Percentiles rank a stretch among this genome's conserved stretches.
phyloP scores from a whole-genome alignment of 2,329 filamentous ascomycete genomes.

The Hirsutella minnesotensis region DNA sequence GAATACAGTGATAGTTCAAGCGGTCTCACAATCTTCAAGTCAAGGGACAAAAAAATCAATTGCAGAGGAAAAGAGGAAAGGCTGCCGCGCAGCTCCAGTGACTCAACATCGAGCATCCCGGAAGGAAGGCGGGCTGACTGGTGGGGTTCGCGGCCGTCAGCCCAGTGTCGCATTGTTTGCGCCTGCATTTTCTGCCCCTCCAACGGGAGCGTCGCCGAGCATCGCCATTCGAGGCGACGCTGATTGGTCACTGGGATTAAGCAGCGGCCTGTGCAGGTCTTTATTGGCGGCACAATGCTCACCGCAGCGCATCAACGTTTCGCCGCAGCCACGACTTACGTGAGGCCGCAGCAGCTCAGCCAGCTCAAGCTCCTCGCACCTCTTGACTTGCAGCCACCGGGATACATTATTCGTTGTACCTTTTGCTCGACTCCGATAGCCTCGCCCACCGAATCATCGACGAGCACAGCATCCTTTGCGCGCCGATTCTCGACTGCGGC shows the following conservation, averaged over 20 bases:
- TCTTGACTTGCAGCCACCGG: background rate
- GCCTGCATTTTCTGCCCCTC: no score
- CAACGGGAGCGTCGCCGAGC: background rate
- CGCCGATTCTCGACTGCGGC: no score
- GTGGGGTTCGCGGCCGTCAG: conserved; percentile 5
- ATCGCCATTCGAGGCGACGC: background rate
- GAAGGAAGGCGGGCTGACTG: conserved; percentile 3
- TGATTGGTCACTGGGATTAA: conserved; percentile 1
- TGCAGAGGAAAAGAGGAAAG: no score
- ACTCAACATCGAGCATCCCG: conserved; percentile 4
- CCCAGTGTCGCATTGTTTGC: background rate
- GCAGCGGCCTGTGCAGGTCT: background rate
- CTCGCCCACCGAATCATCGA: no score
- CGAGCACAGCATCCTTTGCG: no score
- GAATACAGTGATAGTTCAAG: no score
- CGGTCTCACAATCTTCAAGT: no score
- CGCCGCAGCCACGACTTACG: background rate
- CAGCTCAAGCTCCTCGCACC: background rate
- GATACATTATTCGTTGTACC: no score
- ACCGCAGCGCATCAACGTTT: conserved; percentile 1
- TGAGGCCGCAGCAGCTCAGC: background rate
- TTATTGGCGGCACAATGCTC: no score
- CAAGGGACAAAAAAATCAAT: no score
- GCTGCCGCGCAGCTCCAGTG: background rate
- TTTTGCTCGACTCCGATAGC: no score